A percentile compares a stretch with the other conserved stretches of the same genome.
Conservation (phyloP, 345 rosid genomes). For the Cardamine chenopodiifolia region DNA sequence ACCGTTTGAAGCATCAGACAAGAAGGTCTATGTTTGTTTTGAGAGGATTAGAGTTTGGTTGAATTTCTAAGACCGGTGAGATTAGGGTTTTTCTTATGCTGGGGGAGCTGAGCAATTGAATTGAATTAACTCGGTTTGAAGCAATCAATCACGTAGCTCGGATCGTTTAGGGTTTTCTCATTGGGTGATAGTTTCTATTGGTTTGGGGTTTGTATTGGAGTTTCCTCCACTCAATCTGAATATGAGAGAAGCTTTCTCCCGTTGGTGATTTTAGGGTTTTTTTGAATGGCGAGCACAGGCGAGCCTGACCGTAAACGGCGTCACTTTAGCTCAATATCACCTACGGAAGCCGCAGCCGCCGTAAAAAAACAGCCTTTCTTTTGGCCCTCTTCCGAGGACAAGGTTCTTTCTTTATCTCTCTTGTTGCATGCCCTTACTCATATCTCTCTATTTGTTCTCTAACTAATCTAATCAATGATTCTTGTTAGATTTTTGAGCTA, state of each 20-base stretch:
- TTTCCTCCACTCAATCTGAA: conserved; percentile 18
- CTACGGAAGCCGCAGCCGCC: conserved; percentile 67
- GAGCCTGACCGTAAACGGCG: conserved; percentile 92
- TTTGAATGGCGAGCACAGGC: conserved; percentile 84
- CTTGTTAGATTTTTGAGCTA: conserved; percentile 7
- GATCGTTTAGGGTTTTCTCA: conserved; percentile 34
- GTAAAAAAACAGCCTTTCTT: conserved; percentile 70
- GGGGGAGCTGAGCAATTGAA: conserved; percentile 3
- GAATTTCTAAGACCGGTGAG: conserved; percentile 20
- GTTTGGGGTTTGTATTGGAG: conserved; percentile 13
- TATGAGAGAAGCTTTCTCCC: conserved; percentile 26
- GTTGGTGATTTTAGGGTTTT: conserved; percentile 49
- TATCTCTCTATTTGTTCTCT: not conserved
- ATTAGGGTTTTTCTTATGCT: conserved; percentile 23
- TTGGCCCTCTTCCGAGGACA: conserved; percentile 74
- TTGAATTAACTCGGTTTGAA: conserved; percentile 16
- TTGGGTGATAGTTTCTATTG: conserved; percentile 4
- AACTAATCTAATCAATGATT: not conserved
- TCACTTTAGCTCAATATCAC: conserved; percentile 75
- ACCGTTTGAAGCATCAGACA: conserved; percentile 17
- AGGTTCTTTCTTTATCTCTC: conserved; percentile 41
- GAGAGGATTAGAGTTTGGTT: conserved; percentile 1
- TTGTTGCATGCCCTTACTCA: conserved; percentile 20
- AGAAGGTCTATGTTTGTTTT: not conserved
- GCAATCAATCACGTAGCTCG: conserved; percentile 36